These are phyloP conservation scores for Dendrobium nobile DNA, from an alignment of 106 monocot species.

Conservation along the genomic window DNA sequence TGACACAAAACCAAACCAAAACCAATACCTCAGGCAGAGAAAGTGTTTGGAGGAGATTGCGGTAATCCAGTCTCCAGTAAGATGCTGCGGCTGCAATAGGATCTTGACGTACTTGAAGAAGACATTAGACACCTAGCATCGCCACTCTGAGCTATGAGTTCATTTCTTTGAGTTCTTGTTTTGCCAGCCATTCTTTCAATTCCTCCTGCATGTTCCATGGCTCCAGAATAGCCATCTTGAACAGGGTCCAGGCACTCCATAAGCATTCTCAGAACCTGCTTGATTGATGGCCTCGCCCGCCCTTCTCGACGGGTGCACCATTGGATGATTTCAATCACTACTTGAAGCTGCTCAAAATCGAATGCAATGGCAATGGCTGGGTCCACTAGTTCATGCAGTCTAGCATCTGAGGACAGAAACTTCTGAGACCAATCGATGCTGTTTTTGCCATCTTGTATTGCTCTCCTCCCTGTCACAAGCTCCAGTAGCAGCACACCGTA, in stretches of 20 bases:
- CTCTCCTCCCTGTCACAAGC: conserved; percentile 65
- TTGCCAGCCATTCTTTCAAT: conserved; percentile 12
- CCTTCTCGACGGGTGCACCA: conserved; percentile 86
- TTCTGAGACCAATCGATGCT: conserved; percentile 73
- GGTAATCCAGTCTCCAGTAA: conserved; percentile 72
- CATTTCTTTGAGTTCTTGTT: conserved; percentile 12
- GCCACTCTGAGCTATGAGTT: conserved; percentile 34
- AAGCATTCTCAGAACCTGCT: conserved; percentile 68
- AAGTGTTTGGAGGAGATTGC: conserved; percentile 44
- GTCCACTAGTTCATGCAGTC: conserved; percentile 55
- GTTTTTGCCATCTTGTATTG: conserved; percentile 77
- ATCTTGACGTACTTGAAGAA: conserved; percentile 85
- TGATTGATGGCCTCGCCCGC: conserved; percentile 69
- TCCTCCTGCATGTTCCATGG: conserved; percentile 22
- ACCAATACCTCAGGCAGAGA: conserved; percentile 20
- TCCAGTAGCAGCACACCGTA: conserved; percentile 79
- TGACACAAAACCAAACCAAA: neutral
- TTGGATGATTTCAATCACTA: conserved; percentile 40
- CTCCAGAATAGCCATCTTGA: conserved; percentile 19
- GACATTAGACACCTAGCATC: conserved; percentile 67
- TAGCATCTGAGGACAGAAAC: conserved; percentile 32
- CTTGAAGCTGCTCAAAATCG: conserved; percentile 61
- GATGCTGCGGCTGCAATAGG: conserved; percentile 80
- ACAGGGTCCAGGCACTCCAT: conserved; percentile 59
- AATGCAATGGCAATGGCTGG: conserved; percentile 29